phyloP scores from a whole-genome alignment of 257 asterid species.

The Plantago elongata region DNA sequence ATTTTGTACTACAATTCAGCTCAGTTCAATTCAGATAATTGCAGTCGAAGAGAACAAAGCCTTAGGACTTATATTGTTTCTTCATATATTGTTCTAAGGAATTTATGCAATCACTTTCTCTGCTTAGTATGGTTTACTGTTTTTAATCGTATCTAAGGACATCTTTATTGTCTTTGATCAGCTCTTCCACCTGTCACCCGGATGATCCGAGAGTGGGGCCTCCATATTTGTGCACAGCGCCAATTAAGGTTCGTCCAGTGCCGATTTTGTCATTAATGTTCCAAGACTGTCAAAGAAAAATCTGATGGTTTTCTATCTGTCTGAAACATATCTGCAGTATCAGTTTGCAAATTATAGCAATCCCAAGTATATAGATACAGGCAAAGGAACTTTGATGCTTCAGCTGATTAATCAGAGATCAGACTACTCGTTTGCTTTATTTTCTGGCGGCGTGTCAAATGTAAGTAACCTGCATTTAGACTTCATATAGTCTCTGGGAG shows the following conservation, averaged over 20 bases:
- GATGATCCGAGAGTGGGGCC: conserved; percentile 59
- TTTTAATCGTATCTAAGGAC: neutral
- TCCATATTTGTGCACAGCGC: conserved; percentile 80
- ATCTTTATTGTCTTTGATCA: conserved; percentile 26
- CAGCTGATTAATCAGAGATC: conserved; percentile 90
- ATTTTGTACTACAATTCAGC: too few species aligned
- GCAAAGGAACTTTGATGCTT: conserved; percentile 78
- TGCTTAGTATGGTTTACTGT: neutral
- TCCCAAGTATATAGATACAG: conserved; percentile 50
- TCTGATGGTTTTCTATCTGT: neutral
- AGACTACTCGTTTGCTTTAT: conserved; percentile 74
- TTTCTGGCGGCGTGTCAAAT: conserved; percentile 79
- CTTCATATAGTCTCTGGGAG: too few species aligned
- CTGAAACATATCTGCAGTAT: conserved; percentile 45
- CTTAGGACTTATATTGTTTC: neutral
- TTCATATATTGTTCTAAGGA: neutral
- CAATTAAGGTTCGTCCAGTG: conserved; percentile 62
- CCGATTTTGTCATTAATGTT: neutral
- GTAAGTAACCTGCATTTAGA: conserved; percentile 29
- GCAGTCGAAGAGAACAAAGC: too few species aligned
- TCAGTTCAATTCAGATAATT: too few species aligned
- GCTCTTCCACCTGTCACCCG: conserved; percentile 64
- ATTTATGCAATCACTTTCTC: too few species aligned
- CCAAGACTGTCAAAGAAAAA: neutral
- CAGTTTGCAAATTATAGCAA: conserved; percentile 74